Conservation (phyloP, 169 alveolate species). For the Miamiensis avidus region DNA sequence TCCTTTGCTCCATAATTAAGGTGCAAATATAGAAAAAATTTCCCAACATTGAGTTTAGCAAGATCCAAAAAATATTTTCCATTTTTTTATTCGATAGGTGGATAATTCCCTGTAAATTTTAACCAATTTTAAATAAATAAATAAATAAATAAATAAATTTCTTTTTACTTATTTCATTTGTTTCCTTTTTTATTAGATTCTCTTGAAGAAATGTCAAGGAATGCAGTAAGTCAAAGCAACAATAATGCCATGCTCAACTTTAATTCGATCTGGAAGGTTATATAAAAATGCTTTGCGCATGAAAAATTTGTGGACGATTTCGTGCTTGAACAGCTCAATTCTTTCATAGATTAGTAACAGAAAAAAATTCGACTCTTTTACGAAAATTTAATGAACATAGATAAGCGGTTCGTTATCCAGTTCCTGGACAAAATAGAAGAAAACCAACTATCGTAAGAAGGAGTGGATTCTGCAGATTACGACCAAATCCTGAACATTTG, state of each 20-base stretch:
- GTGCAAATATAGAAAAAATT: not conserved
- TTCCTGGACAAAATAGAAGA: not conserved
- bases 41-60: not conserved
- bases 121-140: too few species aligned
- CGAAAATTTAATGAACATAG: not conserved
- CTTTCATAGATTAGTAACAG: not conserved
- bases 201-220: not conserved
- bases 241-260: not conserved
- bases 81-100: not conserved
- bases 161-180: too few species aligned
- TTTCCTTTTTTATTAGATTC: not conserved
- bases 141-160: too few species aligned
- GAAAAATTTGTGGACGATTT: not conserved
- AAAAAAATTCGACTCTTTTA: too few species aligned
- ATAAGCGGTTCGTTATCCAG: not conserved
- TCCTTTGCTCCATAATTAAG: not conserved
- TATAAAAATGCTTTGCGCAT: not conserved
- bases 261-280: not conserved
- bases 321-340: not conserved
- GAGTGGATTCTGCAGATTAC: not conserved
- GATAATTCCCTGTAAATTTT: not conserved
- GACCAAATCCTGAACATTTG: not conserved
- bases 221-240: not conserved
- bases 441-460: not conserved
- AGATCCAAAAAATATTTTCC: not conserved